phyloP scores from a whole-genome alignment of 2,329 filamentous ascomycete genomes.

The Fusarium sp. region DNA sequence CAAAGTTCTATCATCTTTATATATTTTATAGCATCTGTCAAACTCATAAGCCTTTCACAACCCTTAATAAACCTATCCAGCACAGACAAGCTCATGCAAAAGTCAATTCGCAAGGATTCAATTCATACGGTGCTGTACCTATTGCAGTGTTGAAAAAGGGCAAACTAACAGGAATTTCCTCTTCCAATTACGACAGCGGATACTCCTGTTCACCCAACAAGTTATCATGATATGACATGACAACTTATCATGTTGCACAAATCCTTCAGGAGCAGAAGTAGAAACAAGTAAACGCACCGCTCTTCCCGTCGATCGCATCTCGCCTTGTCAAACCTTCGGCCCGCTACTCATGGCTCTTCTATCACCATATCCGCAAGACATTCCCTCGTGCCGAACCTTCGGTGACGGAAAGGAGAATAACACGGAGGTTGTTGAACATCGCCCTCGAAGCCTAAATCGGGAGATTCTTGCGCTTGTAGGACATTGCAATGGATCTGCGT shows the following conservation, averaged over 20 bases:
- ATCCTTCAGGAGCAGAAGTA: conserved; percentile 1
- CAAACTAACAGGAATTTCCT: conserved; percentile 23
- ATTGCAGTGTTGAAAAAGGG: neutral
- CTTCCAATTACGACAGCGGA: conserved; percentile 1
- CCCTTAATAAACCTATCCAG: conserved; percentile 25
- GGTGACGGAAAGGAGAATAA: conserved; percentile 1
- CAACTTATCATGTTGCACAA: conserved; percentile 10
- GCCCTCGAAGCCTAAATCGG: conserved; percentile 39
- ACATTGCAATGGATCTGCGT: neutral
- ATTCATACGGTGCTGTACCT: neutral
- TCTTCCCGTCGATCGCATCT: conserved; percentile 27
- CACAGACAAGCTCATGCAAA: conserved; percentile 14
- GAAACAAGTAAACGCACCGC: conserved; percentile 12
- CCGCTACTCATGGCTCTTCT: conserved; percentile 27
- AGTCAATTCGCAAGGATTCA: conserved; percentile 6
- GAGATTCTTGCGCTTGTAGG: conserved; percentile 44
- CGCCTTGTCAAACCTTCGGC: conserved; percentile 35
- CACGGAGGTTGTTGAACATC: conserved; percentile 20
- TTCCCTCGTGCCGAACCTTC: conserved; percentile 38
- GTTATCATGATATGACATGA: conserved; percentile 10
- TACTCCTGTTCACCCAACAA: conserved; percentile 10
- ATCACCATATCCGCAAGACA: conserved; percentile 44
- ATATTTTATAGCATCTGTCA: too few relatives aligned
- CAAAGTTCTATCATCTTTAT: too few relatives aligned
- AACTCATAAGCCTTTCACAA: neutral